These are phyloP conservation scores for Pichia thaimueangensis DNA, from an alignment of 805 yeast genomes.

Conservation along the genomic window DNA sequence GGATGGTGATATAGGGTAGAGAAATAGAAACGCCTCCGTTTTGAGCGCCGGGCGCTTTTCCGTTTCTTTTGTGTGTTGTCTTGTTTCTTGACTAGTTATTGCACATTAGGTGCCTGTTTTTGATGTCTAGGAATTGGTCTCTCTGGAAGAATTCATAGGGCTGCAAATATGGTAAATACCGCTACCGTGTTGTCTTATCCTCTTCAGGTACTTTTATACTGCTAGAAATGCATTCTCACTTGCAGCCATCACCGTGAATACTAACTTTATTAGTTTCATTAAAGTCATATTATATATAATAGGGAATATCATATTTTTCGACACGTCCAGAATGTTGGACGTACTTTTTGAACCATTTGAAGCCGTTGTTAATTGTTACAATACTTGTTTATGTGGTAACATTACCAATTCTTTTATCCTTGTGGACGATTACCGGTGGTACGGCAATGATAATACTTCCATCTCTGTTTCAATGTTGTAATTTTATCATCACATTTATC, in stretches of 20 bases:
- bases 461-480: conserved; percentile 27
- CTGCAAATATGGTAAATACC: no score
- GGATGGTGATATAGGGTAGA: no score
- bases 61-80: no score
- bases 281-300: no score
- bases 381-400: conserved; percentile 17
- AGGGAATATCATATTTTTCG: conserved; percentile 26
- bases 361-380: conserved; percentile 20
- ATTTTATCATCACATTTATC: conserved; percentile 26
- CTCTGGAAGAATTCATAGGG: no score
- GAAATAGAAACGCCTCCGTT: no score
- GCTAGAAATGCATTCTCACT: background rate
- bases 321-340: conserved; percentile 23
- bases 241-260: background rate
- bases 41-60: no score
- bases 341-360: conserved; percentile 18
- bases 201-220: background rate
- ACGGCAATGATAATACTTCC: conserved; percentile 19
- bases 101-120: no score
- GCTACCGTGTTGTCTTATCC: no score
- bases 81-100: no score
- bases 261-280: no score
- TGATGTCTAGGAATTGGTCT: no score
- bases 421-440: conserved; percentile 23
- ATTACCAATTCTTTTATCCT: conserved; percentile 12